Conservation (phyloP, 257 asterid genomes). For the Paraleonurus japonicus region DNA sequence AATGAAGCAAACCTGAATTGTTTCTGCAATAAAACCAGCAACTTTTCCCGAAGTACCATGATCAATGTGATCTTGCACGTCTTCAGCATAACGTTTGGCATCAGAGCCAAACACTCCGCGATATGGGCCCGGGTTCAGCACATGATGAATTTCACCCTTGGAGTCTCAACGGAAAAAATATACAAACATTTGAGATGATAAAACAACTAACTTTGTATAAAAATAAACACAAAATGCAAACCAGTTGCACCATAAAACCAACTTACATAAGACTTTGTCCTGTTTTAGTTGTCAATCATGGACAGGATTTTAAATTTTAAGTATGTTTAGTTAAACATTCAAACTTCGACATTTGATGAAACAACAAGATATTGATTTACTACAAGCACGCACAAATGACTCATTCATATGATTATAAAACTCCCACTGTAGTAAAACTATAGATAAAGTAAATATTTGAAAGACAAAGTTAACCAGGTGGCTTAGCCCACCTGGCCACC, state of each 20-base stretch:
- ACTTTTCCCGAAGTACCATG: conserved; percentile 91
- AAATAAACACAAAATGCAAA: too few relatives aligned
- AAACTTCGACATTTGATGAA: not conserved
- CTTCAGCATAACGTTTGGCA: conserved; percentile 73
- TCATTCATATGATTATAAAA: not conserved
- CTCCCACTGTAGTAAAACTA: not conserved
- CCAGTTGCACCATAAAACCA: too few relatives aligned
- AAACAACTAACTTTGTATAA: too few relatives aligned
- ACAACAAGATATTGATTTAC: not conserved
- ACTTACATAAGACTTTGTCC: too few relatives aligned
- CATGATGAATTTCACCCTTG: conserved; percentile 97
- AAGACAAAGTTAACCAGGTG: not conserved
- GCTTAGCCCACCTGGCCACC: too few relatives aligned
- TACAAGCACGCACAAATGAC: not conserved
- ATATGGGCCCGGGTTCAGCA: conserved; percentile 86
- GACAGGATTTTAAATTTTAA: not conserved
- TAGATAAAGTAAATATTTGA: not conserved
- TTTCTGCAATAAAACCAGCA: conserved; percentile 95
- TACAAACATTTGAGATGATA: not conserved
- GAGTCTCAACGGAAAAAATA: not conserved
- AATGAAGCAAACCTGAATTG: conserved; percentile 68
- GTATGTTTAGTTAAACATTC: not conserved
- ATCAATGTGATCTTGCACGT: conserved; percentile 92
- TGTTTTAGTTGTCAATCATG: not conserved
- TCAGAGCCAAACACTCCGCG: conserved; percentile 89